Evolutionary conservation across 176 grass and related monocot genomes (phyloP).

Genomic region (Phoenix dactylifera): DNA sequence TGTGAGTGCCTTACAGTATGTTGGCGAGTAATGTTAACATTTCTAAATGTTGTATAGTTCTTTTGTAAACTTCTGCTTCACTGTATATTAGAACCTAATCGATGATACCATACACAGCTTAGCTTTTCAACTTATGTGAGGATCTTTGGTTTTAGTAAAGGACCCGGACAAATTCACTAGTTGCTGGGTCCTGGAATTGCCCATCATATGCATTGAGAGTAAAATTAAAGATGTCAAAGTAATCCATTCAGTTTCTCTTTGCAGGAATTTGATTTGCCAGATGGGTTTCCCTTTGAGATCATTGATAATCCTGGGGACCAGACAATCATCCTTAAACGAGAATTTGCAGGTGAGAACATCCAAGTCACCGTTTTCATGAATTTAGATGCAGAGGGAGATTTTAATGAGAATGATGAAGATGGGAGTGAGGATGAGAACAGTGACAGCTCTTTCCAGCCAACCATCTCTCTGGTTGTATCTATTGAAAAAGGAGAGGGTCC

Average conservation of each 20-base stretch:
- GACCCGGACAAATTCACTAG: no score
- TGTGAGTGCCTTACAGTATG: no score
- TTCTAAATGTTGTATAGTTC: no score
- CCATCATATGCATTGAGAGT: no score
- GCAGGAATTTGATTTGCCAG: slow-evolving; percentile 64
- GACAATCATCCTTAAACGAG: slow-evolving; percentile 54
- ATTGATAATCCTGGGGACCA: slow-evolving; percentile 80
- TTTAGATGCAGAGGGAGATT: slow-evolving; percentile 30
- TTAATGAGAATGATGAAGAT: slow-evolving; percentile 43
- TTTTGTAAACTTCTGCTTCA: no score
- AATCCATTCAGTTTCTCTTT: background rate
- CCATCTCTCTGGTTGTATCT: slow-evolving; percentile 56
- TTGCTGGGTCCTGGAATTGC: no score
- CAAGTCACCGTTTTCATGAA: slow-evolving; percentile 64
- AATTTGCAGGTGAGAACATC: slow-evolving; percentile 51
- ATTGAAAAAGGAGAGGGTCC: slow-evolving; percentile 50
- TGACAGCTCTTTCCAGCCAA: slow-evolving; percentile 37
- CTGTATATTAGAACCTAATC: no score
- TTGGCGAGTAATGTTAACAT: no score
- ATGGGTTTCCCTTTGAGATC: slow-evolving; percentile 75
- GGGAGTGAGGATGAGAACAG: slow-evolving; percentile 16
- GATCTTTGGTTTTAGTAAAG: no score
- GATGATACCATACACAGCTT: no score
- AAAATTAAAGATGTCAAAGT: no score
- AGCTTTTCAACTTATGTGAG: no score